Evolutionary conservation across 495 filamentous ascomycete species (phyloP), one percentile per base, ranked within the genome.

Genomic region (Ascobolus immersus): DNA sequence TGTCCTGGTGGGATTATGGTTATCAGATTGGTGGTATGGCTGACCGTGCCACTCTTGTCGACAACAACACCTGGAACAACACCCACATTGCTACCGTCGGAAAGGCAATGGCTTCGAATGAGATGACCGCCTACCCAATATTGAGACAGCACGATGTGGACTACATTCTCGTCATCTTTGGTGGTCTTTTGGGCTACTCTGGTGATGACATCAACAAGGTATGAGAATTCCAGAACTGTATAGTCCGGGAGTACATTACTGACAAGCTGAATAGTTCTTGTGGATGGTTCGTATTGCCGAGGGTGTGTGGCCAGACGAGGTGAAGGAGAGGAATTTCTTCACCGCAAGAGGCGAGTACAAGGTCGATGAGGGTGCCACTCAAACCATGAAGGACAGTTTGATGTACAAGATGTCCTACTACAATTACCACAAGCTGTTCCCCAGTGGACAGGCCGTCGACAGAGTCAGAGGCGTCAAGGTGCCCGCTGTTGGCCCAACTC

Each of bases 361-460:
- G 35, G 78, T 99, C 26, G 89, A 99, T 45, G 76, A 73, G 22
- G 67, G 78, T 44, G 89, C 89, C 24, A 91, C 84, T n/a, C 77
- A 84, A 12, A 75, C 84, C 20, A 99, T 99, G 89, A 81, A 74
- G 60, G 91, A 99, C 65, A 90, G 79, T 52, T 67, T 99, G 61
- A 92, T 99, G 81, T 99, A 99, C 66, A 99, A 99, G 67, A 93
- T 99, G 89, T 92, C 80, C 22, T 99, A 94, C 65, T 76, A 93
- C 69, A 93, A 93, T 64, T 99, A 73, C 63, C 68, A 82, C 56
- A 56, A 65, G 14, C 70, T 99, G 38, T 99, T 94, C 66, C 81
- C 80, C 10, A 61, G 71, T 11, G 86, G 89, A 42, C 80, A 92
- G 51, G 89, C 84, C 21, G 59, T 71, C 40, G 89, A 99, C 51